Evolutionary conservation across 78 protist species (phyloP).

Genomic region (Diacronema lutheri): DNA sequence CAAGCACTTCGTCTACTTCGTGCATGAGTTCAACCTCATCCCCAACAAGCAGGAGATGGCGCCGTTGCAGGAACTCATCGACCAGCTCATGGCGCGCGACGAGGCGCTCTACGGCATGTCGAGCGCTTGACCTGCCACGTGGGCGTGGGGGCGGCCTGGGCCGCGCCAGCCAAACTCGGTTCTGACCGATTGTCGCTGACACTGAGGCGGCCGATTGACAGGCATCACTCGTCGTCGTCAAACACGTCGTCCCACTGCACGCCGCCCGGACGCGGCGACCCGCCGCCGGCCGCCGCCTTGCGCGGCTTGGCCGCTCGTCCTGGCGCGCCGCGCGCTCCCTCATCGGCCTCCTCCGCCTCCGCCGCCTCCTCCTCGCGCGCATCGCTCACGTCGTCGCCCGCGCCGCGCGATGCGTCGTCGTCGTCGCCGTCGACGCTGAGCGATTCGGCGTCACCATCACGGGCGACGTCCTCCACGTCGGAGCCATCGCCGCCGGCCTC

Average conservation of each 20-base stretch:
- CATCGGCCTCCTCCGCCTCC: slow-evolving; percentile 6
- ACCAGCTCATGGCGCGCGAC: not conserved
- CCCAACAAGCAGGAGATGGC: not conserved
- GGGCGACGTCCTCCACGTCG: not conserved
- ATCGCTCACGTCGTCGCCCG: not conserved
- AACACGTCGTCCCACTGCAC: not conserved
- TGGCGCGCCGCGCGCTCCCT: not conserved
- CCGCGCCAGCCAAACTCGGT: too few species aligned
- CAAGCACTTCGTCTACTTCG: slow-evolving; percentile 54
- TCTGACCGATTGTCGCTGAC: too few species aligned
- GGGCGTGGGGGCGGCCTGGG: too few species aligned
- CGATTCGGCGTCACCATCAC: not conserved
- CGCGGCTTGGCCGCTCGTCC: not conserved
- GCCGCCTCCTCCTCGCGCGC: slow-evolving; percentile 8
- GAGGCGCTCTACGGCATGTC: too few species aligned
- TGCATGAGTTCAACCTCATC: slow-evolving; percentile 41
- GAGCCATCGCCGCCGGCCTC: not conserved
- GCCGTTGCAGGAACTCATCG: not conserved
- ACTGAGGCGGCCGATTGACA: too few species aligned
- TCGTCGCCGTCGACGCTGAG: not conserved
- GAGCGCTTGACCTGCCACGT: too few species aligned
- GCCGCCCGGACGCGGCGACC: not conserved
- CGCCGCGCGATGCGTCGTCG: not conserved
- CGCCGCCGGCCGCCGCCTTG: not conserved
- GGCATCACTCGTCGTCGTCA: not conserved